phyloP scores from a whole-genome alignment of 108 stramenopile species.

The Cyclotella baltica region DNA sequence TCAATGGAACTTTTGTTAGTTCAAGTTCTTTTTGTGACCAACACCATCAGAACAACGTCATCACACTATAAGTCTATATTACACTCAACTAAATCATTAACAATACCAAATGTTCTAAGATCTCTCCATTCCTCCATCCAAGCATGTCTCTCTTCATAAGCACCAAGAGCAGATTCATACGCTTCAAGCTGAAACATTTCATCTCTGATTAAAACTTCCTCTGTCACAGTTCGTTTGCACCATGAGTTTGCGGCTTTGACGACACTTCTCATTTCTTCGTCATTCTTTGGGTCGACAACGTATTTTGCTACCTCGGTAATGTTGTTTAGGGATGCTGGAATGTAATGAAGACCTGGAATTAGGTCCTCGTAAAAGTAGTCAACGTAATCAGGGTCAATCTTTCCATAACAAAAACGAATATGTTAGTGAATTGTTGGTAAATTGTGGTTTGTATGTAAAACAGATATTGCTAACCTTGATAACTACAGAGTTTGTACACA shows the following conservation, averaged over 20 bases:
- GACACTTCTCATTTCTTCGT: constrained; percentile 26
- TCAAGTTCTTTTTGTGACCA: neutral
- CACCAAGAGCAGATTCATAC: constrained; percentile 1
- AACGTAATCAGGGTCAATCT: constrained; percentile 44
- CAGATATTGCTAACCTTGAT: no score
- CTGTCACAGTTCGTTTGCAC: constrained; percentile 23
- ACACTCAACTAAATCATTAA: constrained; percentile 22
- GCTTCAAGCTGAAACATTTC: constrained; percentile 15
- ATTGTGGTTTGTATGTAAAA: no score
- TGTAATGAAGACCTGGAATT: constrained; percentile 35
- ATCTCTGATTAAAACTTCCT: constrained; percentile 1
- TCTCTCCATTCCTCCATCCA: constrained; percentile 6
- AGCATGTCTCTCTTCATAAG: neutral
- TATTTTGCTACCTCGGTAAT: constrained; percentile 21
- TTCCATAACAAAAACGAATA: no score
- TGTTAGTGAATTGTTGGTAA: no score
- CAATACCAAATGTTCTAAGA: neutral
- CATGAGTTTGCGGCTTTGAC: constrained; percentile 38
- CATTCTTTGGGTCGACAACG: constrained; percentile 26
- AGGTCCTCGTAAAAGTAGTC: constrained; percentile 47
- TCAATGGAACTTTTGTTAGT: neutral
- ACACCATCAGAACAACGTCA: neutral
- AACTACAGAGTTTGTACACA: constrained; percentile 49
- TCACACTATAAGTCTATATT: neutral
- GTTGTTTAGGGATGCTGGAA: constrained; percentile 37